These are phyloP conservation scores for Fusarium pseudocircinatum DNA, from an alignment of 2,329 filamentous ascomycete genomes.

Conservation along the genomic window DNA sequence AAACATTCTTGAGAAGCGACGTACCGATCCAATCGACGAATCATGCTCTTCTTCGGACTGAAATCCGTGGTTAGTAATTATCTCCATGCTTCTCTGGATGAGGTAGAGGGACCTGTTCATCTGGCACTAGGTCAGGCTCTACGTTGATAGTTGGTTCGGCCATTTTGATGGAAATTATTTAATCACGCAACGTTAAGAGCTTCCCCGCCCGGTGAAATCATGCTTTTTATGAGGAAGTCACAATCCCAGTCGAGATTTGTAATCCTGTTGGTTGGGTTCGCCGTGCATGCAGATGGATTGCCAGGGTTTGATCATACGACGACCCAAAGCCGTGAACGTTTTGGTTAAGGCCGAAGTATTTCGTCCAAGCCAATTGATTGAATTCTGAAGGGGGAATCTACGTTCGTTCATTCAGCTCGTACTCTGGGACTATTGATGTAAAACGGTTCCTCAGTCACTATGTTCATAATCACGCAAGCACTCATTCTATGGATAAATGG, in stretches of 20 bases:
- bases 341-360: background rate
- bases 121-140: background rate
- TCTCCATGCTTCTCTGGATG: no score
- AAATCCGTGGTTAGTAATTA: background rate
- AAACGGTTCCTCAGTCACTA: no score
- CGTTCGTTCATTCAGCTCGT: fast-evolving
- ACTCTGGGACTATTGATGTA: background rate
- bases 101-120: slow-evolving; percentile 8
- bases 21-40: background rate
- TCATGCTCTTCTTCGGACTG: slow-evolving; percentile 1
- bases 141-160: background rate
- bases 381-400: background rate
- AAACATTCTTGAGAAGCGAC: fast-evolving
- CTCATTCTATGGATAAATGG: no score
- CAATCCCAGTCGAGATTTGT: background rate
- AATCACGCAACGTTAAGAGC: background rate
- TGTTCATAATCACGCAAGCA: background rate
- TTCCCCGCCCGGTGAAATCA: background rate
- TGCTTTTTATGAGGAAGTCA: background rate
- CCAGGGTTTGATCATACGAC: slow-evolving; percentile 16
- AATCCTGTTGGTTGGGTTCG: slow-evolving; percentile 1
- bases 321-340: background rate
- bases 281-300: background rate
- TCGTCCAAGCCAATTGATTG: background rate
- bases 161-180: background rate